Conservation (phyloP, 2,329 filamentous ascomycete genomes). For the Neonectria punicea region DNA sequence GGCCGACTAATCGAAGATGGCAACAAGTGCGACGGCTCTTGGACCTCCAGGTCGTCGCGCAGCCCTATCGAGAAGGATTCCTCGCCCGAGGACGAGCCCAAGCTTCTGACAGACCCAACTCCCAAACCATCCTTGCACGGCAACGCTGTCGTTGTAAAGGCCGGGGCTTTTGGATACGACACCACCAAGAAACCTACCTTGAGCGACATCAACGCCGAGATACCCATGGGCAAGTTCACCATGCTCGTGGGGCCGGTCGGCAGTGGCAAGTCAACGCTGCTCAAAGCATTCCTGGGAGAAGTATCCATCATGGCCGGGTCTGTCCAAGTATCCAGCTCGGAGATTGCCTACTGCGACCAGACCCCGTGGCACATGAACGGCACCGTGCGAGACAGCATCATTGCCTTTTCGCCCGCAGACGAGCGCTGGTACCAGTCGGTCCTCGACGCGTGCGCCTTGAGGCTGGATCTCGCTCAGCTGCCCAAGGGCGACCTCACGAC, state of each 20-base stretch:
- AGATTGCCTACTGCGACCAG: constrained; percentile 42
- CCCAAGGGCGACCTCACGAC: constrained; percentile 46
- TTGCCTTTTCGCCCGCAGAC: constrained; percentile 41
- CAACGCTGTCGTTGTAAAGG: neutral
- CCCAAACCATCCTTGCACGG: neutral
- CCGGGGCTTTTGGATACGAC: constrained; percentile 26
- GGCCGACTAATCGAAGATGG: neutral
- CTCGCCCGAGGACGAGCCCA: neutral
- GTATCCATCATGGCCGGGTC: constrained; percentile 21
- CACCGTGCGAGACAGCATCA: constrained; percentile 48
- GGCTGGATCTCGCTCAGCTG: constrained; percentile 42
- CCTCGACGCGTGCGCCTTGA: constrained; percentile 36
- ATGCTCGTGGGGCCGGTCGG: constrained; percentile 50
- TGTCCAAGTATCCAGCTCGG: constrained; percentile 9
- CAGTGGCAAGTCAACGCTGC: constrained; percentile 49
- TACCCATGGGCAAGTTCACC: constrained; percentile 22
- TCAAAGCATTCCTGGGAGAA: constrained; percentile 47
- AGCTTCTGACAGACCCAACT: neutral
- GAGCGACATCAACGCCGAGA: constrained; percentile 4
- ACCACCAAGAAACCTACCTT: constrained; percentile 14
- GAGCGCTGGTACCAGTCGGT: constrained; percentile 45
- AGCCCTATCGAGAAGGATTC: constrained; percentile 10
- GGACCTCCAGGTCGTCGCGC: neutral
- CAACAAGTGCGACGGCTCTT: neutral
- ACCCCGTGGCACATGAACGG: constrained; percentile 44